Base-by-base conservation (phyloP, 164 flowering plant species). In the Litsea cubeba region DNA sequence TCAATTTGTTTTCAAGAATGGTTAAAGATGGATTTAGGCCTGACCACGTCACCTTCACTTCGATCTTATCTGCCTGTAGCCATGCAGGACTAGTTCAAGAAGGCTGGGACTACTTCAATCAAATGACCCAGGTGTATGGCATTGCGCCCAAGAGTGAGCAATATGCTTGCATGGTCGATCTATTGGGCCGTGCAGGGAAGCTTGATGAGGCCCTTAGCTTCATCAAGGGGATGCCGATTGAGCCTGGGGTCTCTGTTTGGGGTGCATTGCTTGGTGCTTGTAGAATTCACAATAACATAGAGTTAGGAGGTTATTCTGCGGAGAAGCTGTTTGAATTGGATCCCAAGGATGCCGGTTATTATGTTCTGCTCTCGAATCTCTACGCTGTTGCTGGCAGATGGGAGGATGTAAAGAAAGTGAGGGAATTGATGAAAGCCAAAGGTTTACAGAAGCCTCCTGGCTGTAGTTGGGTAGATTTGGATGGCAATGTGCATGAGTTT, bases 91-190 rank as follows among this genome's bases (percentile, higher is more conserved):
- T 83, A 1, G 85, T 83, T 58, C 69, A 40, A 26, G 77, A 84
- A 78, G 85, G 89, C 0, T 17, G 68, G 75, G 65, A 70, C 35
- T 79, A 78, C 62, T 86, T 86, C 67, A 57, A 80, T 25, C 54
- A 62, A 69, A 84, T 86, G 86, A 81, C 83, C 14, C 49, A 75
- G 17, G 74, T 76, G 40, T 30, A 50, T 50, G 73, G 79, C 63
- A n/a, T 83, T 20, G 71, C 69, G 20, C 88, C 84, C 6, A 80
- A 81, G 66, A 71, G 62, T 18, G 85, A 84, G 69, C 88, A 86
- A 50, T 84, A 83, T 75, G 82, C 87, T 24, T 86, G 87, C 71
- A 83, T 84, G 88, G 85, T 85, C 51, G 84, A 86, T 80, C 87
- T 84, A 40, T 77, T 84, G n/a, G 85, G 86, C 0, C 82, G 87